These are phyloP conservation scores for Syncephalastrum racemosum DNA, from an alignment of 371 early-diverging fungal genomes.

Conservation along the genomic window DNA sequence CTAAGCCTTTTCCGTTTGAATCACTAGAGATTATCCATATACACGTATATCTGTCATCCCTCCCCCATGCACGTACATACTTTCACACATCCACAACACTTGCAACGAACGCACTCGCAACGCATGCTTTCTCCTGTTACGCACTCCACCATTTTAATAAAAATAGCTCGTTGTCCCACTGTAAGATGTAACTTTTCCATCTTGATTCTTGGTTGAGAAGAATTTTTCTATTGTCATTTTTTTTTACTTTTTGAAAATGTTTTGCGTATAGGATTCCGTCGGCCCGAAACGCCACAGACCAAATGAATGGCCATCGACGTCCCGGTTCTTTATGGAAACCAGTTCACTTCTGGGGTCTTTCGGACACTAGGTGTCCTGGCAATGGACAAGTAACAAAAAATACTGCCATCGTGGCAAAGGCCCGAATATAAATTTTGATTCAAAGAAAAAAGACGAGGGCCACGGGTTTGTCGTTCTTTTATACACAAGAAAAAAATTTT, in stretches of 20 bases:
- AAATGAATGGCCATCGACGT: slow-evolving; percentile 13
- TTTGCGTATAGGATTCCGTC: slow-evolving; percentile 11
- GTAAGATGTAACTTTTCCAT: slow-evolving; percentile 1
- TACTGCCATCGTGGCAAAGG: slow-evolving; percentile 10
- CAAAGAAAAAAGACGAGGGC: slow-evolving; percentile 4
- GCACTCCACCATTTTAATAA: slow-evolving; percentile 1
- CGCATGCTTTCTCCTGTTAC: background rate
- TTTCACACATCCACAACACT: too few relatives aligned
- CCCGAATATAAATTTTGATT: slow-evolving; percentile 7
- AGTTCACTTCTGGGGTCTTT: slow-evolving; percentile 9
- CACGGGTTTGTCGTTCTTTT: slow-evolving; percentile 2
- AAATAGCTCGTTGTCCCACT: background rate
- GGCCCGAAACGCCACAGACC: slow-evolving; percentile 13
- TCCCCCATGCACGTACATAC: too few relatives aligned
- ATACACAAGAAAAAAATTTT: slow-evolving; percentile 3
- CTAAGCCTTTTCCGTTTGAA: slow-evolving; percentile 15
- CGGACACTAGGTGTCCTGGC: slow-evolving; percentile 9
- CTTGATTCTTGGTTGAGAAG: background rate
- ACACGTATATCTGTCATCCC: too few relatives aligned
- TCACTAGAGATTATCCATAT: too few relatives aligned
- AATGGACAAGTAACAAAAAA: slow-evolving; percentile 9
- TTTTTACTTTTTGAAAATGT: background rate
- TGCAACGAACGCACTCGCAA: slow-evolving; percentile 1
- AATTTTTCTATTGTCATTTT: slow-evolving; percentile 7
- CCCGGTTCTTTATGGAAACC: slow-evolving; percentile 8